Evolutionary conservation across 345 rosid genomes (phyloP), one percentile per base, ranked within the genome.

Genomic region (Chamaenerion angustifolium): DNA sequence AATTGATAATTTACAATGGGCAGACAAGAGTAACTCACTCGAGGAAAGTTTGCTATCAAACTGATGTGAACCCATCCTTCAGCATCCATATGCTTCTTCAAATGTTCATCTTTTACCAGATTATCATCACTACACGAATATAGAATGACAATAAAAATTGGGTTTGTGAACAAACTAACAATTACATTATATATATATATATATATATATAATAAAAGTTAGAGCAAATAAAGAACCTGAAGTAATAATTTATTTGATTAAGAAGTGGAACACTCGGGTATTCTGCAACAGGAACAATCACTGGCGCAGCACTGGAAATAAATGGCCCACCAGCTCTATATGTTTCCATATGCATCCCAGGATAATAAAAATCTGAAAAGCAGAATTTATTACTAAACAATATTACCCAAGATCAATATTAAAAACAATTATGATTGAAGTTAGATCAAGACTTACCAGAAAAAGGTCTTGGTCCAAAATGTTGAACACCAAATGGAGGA

Each of bases 191-290:
- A 37, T n/a, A 12, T 40, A 35, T 12, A 18, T 45, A 11, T 7
- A 43, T 40, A 21, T 12, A 31, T 5, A 31, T 3, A 40, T 1
- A 19, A 46, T 13, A 46, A 21, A 54, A 21, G 21, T 52, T 40
- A 42, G 19, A 0, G 37, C n/a, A 14, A 19, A 45, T 17, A 48
- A 44, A 40, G 35, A 59, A 77, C 88, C 88, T 81, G 78, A 81
- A 81, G 63, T 81, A 81, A 63, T 75, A 81, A 42, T 81, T 76
- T 45, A 81, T 81, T 62, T 77, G 88, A 43, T 46, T 41, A 41
- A 73, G 52, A 67, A 81, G 21, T 65, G 51, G 35, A 12, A 49
- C 56, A 46, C 62, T 40, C 51, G 61, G 50, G 58, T 61, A 48
- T 16, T 73, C 76, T 16, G 69, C 54, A 49, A 75, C 11, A 45